Evolutionary conservation across 1,139 yeast species (phyloP).

Genomic region (Candida sp.): DNA sequence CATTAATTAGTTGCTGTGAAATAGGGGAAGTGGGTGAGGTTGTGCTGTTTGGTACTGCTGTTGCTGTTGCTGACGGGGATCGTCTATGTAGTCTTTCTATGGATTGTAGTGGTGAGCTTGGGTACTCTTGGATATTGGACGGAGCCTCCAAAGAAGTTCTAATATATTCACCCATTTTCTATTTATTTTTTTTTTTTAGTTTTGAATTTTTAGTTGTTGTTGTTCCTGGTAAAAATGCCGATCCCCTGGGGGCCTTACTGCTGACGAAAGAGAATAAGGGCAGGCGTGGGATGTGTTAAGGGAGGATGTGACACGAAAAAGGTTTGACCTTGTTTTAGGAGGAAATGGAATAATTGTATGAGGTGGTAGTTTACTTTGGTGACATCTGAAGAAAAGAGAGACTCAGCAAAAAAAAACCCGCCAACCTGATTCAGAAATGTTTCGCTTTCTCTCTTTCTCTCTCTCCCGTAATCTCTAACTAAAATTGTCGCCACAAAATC

Average conservation of each 20-base stretch:
- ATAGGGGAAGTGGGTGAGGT: not conserved
- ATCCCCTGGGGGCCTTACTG: not conserved
- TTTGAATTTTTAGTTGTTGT: not conserved
- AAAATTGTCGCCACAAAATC: too few relatives aligned
- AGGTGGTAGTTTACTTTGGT: not conserved
- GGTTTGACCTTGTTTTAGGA: not conserved
- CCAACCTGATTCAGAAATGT: too few relatives aligned
- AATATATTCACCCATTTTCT: not conserved
- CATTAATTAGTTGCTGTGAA: conserved; percentile 3
- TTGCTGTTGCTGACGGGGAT: not conserved
- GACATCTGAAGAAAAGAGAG: not conserved
- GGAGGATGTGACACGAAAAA: not conserved
- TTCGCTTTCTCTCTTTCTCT: too few relatives aligned
- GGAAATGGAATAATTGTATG: not conserved
- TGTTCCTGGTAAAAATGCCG: not conserved
- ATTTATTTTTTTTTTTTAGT: not conserved
- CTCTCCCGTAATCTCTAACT: too few relatives aligned
- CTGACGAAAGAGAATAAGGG: not conserved
- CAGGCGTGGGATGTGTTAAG: too few relatives aligned
- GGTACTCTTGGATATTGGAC: not conserved
- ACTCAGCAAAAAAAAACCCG: not conserved
- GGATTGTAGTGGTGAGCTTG: not conserved
- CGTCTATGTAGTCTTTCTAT: not conserved
- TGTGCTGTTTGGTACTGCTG: not conserved
- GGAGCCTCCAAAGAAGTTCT: not conserved